Base-by-base conservation (phyloP, 352 stramenopile species). In the Phytopythium delawarense region DNA sequence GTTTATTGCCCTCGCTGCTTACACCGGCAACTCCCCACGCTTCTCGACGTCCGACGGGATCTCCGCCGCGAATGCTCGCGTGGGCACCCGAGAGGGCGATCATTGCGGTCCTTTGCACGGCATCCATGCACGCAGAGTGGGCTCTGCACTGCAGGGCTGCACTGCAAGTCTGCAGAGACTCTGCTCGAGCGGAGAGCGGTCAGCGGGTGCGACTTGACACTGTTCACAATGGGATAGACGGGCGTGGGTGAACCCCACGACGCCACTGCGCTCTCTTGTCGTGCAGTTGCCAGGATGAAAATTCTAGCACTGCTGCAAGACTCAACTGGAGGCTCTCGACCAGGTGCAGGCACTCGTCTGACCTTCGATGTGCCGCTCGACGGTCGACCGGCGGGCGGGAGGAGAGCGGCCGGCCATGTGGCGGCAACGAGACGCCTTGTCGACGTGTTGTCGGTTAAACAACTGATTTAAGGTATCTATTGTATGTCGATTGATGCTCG, bases 301-400 rank as follows among this genome's bases (percentile, higher is more conserved):
- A 49, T 49, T 49, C 42, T 7, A 18, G 12, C 42, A 48, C 42
- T 15, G 25, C 0, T 54, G 49, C 49, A 39, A 15, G 25, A 25
- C 25, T 30, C 25, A 55, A 53, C 12, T 21, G 40, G 40, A 21
- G 40, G 37, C 20, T 45, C 15, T 32, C 28, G 28, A 32, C 28
- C 28, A 32, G 28, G 28, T 32, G 28, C 28, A 3, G 28, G 28
- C 28, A 32, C 28, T 32, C 28, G 28, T 32, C 28, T 32, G 28
- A 32, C 28, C 28, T 32, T 1, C 28, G 28, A 32, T 32, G 28
- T 32, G 3, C 15, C 15, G 40, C 7, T 6, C 16, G 40, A 3
- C 40, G 15, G 21, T 55, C 49, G 49, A 55, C 49, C 49, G n/a
- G 12, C 49, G 49, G n/a, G 25, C 49, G 25, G n/a, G 23, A 55